A percentile compares a stretch with the other conserved stretches of the same genome.
Evolutionary conservation across 129 eudicot genomes (phyloP).

Genomic region (Deinandra increscens): DNA sequence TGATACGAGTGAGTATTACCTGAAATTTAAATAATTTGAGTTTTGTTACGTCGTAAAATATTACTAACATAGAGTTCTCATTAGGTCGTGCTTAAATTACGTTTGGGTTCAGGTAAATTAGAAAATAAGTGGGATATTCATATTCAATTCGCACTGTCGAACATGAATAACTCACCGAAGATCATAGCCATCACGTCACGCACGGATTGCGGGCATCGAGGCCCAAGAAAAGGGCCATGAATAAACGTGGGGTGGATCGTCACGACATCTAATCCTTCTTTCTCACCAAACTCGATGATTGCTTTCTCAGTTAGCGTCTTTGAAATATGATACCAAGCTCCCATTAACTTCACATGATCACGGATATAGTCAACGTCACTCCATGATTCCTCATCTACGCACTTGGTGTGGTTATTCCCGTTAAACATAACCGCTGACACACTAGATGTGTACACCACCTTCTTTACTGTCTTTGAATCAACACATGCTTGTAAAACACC

Average conservation of each 20-base stretch:
- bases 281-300: conserved; percentile 45
- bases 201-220: conserved; percentile 41
- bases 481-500: conserved; percentile 48
- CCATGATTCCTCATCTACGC: conserved; percentile 50
- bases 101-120: no score
- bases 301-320: conserved; percentile 48
- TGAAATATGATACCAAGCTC: conserved; percentile 30
- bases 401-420: neutral
- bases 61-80: no score
- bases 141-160: no score
- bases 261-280: conserved; percentile 46
- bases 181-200: conserved; percentile 37
- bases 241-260: conserved; percentile 43
- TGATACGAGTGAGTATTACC: conserved; percentile 27
- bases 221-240: conserved; percentile 54
- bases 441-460: conserved; percentile 53
- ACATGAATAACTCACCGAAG: conserved; percentile 39
- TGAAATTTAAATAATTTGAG: conserved; percentile 1
- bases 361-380: conserved; percentile 36
- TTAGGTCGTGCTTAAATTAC: no score
- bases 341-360: neutral
- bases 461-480: conserved; percentile 46
- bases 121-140: no score
- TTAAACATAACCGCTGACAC: conserved; percentile 20
- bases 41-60: neutral